phyloP scores from a whole-genome alignment of 2,329 filamentous ascomycete species.

The Alternaria atra region DNA sequence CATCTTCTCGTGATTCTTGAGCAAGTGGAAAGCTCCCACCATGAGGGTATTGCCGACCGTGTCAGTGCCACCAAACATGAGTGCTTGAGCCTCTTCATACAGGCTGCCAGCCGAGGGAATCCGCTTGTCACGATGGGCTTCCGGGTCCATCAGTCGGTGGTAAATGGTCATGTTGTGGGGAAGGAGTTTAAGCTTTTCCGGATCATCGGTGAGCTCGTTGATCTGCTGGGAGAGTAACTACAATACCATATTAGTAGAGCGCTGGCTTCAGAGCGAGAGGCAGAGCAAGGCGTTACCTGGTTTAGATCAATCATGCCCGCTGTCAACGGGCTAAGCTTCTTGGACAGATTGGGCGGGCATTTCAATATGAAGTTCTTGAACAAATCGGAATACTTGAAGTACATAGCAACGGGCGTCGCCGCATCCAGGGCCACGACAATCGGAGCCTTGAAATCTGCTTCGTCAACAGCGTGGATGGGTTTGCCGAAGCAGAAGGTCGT shows the following conservation, averaged over 20 bases:
- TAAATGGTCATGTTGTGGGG: constrained; percentile 52
- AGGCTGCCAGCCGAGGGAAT: constrained; percentile 47
- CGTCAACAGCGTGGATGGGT: constrained; percentile 51
- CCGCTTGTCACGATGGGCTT: constrained; percentile 42
- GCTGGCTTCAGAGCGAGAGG: background rate
- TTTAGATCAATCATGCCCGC: constrained; percentile 53
- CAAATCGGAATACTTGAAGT: constrained; percentile 54
- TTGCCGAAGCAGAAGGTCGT: constrained; percentile 55
- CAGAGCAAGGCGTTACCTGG: constrained; percentile 20
- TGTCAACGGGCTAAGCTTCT: constrained; percentile 48
- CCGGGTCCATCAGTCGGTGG: constrained; percentile 47
- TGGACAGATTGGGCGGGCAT: constrained; percentile 50
- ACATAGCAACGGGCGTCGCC: constrained; percentile 43
- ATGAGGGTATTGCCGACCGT: constrained; percentile 56
- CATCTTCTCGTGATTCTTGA: constrained; percentile 46
- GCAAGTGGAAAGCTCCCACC: constrained; percentile 54
- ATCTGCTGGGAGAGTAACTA: constrained; percentile 46
- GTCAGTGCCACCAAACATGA: constrained; percentile 59
- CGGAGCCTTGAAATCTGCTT: constrained; percentile 53
- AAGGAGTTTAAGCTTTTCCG: constrained; percentile 41
- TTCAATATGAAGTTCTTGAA: constrained; percentile 51
- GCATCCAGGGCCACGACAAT: constrained; percentile 56
- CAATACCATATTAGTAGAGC: background rate
- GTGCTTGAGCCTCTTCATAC: constrained; percentile 56
- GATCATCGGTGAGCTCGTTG: constrained; percentile 41